Base-by-base conservation (phyloP, 345 rosid genomes). In the Gossypium thurberi region DNA sequence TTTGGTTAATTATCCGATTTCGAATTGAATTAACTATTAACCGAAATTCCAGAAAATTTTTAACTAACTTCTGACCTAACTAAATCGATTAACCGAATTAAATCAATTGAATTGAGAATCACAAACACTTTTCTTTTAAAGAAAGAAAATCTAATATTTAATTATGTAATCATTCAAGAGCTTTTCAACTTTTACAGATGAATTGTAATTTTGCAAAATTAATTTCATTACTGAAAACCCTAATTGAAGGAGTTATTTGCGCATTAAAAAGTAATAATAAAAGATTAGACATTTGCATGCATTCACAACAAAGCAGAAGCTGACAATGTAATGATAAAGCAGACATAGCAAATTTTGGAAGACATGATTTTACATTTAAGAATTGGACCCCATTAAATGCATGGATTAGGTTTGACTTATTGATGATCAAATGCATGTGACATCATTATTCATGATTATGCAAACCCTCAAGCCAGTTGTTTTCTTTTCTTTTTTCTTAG, bases 391-490 rank as follows among this genome's bases (percentile, higher is more conserved):
- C 3, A 55, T 3, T 5, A 21, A 56, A 59, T 78, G 85, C 81
- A 80, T 68, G 82, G 82, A 81, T 78, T 77, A 76, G 82, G 78
- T 84, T 83, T 85, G 89, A 83, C 89, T 82, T 83, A 51, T 12
- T 43, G 72, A 69, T 77, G 69, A 76, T 77, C 47, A 75, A 51
- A 53, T 65, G 52, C 80, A 82, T 78, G 84, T 84, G 79, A 84
- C 78, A 80, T 78, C 75, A 78, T 84, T 62, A 67, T 74, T 78
- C 75, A 78, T 84, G 58, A 73, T 74, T 79, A 52, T 51, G 56
- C 57, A 77, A 48, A 33, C 58, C 58, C 71, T 48, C 44, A 47
- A 28, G 57, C 58, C 23, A 4, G 13, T 25, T 25, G 56, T 51
- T 15, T 51, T 17, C 18, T 51, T 51, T 17, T n/a, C 18, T 15